phyloP scores from a whole-genome alignment of 2,329 filamentous ascomycete genomes.

The Aspergillus sp. region DNA sequence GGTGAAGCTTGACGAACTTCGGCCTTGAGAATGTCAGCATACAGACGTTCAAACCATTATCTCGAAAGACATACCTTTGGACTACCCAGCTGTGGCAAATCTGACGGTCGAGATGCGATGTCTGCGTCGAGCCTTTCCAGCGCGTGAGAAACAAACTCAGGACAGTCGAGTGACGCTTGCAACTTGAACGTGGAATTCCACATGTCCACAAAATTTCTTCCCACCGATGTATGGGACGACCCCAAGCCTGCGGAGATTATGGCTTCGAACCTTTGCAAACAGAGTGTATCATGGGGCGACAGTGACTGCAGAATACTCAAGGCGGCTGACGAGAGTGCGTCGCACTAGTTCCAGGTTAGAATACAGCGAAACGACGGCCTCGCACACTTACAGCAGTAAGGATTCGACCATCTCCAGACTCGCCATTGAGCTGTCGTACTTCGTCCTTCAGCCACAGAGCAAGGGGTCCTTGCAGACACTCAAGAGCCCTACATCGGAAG shows the following conservation, averaged over 20 bases:
- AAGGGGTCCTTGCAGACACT: constrained; percentile 46
- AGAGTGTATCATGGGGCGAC: constrained; percentile 15
- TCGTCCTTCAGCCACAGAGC: constrained; percentile 27
- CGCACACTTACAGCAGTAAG: constrained; percentile 25
- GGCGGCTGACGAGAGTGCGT: constrained; percentile 21
- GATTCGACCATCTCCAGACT: constrained; percentile 21
- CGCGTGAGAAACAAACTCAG: constrained; percentile 52
- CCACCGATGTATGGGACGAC: constrained; percentile 42
- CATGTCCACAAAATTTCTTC: constrained; percentile 44
- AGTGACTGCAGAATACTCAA: constrained; percentile 23
- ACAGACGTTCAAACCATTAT: background rate
- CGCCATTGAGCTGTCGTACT: constrained; percentile 15
- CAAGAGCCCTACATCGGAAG: constrained; percentile 48
- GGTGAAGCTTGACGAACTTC: background rate
- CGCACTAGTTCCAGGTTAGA: constrained; percentile 22
- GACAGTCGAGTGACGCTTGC: constrained; percentile 53
- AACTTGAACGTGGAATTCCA: constrained; percentile 66
- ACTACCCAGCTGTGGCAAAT: constrained; percentile 31
- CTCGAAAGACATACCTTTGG: constrained; percentile 12
- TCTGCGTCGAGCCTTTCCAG: constrained; percentile 53
- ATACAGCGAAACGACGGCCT: constrained; percentile 2
- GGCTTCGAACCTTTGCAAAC: constrained; percentile 44
- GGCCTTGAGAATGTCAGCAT: constrained; percentile 1
- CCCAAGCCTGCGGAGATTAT: constrained; percentile 46
- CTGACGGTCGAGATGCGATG: constrained; percentile 43